These are phyloP conservation scores for Pichia manshurica DNA, from an alignment of 805 yeast genomes.

Conservation along the genomic window DNA sequence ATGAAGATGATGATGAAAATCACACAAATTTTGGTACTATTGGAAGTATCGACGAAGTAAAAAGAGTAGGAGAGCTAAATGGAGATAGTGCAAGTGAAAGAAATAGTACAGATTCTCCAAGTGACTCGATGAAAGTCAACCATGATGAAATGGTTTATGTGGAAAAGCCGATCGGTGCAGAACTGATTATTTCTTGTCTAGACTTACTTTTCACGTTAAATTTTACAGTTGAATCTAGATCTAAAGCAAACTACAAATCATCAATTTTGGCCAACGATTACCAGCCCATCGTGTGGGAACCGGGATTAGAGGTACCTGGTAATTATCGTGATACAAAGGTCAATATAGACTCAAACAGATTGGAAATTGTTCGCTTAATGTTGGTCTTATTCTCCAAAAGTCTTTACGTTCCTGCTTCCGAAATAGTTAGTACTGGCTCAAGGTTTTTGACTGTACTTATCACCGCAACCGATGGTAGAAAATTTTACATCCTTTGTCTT, in stretches of 20 bases:
- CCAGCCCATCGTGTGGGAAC: constrained; percentile 62
- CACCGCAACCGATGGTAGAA: constrained; percentile 43
- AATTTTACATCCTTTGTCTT: constrained; percentile 49
- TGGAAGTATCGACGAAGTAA: neutral
- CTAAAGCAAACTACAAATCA: constrained; percentile 2
- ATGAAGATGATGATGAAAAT: neutral
- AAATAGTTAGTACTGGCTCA: constrained; percentile 48
- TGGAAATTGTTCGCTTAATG: constrained; percentile 60
- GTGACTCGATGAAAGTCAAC: neutral
- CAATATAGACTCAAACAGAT: constrained; percentile 54
- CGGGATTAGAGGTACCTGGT: constrained; percentile 57
- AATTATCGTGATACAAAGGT: constrained; percentile 30
- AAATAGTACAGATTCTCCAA: neutral
- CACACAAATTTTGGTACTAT: neutral
- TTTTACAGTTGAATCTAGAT: constrained; percentile 41
- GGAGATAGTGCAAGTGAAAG: neutral
- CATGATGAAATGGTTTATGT: neutral
- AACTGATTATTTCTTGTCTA: constrained; percentile 34
- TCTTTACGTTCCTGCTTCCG: constrained; percentile 43
- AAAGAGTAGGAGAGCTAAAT: neutral
- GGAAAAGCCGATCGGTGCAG: constrained; percentile 33
- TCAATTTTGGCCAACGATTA: constrained; percentile 22
- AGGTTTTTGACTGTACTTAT: constrained; percentile 54
- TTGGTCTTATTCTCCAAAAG: constrained; percentile 56
- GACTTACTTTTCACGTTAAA: constrained; percentile 50